Conservation (phyloP, 169 alveolate genomes). For the Eimeria necatrix region DNA sequence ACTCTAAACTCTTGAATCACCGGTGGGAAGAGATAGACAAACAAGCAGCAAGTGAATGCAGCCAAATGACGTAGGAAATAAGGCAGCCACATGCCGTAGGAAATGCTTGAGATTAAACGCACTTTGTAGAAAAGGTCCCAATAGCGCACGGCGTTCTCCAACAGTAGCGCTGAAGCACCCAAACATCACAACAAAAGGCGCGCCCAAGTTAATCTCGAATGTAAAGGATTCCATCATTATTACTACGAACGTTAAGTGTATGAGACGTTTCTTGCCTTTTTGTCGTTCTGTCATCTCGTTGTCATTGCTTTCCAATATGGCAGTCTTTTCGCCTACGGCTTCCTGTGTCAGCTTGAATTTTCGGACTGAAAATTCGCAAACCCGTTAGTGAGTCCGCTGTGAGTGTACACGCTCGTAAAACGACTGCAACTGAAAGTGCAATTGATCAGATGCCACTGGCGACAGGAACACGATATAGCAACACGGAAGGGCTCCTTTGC, state of each 20-base stretch:
- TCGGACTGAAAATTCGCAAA: constrained; percentile 26
- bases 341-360: constrained; percentile 27
- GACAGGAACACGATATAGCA: too few species aligned
- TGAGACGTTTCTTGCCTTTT: not conserved
- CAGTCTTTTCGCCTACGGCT: not conserved
- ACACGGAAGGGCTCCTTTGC: too few species aligned
- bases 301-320: not conserved
- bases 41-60: not conserved
- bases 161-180: not conserved
- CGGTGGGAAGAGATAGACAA: not conserved
- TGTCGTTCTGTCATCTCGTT: not conserved
- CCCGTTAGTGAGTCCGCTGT: not conserved
- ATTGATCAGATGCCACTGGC: too few species aligned
- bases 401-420: not conserved
- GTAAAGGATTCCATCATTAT: not conserved
- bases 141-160: constrained; percentile 67
- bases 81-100: not conserved
- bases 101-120: not conserved
- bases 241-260: not conserved
- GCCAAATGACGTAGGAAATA: not conserved
- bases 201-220: not conserved
- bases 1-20: too few species aligned
- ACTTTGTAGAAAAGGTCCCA: constrained; percentile 96
- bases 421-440: not conserved
- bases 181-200: not conserved